Evolutionary conservation across 805 yeast species (phyloP).

Genomic region (Saccharomycopsis fodiens): DNA sequence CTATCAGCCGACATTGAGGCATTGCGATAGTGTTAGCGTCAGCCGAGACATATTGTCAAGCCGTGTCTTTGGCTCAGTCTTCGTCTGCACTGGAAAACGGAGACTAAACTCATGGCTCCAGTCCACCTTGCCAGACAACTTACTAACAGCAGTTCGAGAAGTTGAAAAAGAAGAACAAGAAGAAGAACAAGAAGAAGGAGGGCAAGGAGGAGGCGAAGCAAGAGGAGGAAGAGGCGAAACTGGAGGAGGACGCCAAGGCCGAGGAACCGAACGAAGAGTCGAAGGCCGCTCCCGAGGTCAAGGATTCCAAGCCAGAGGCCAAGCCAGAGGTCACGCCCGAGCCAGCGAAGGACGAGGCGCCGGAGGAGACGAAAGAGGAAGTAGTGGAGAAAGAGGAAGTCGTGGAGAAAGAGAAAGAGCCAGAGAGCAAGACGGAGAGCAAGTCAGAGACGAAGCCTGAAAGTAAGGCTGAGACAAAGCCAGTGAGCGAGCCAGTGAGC

Average conservation of each 20-base stretch:
- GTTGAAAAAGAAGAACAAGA: conserved; percentile 52
- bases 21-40: no score
- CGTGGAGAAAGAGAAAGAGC: conserved; percentile 28
- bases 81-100: no score
- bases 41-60: no score
- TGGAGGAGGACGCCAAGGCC: conserved; percentile 7
- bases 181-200: conserved; percentile 35
- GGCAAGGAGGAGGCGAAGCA: conserved; percentile 21
- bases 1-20: no score
- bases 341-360: no score
- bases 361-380: conserved; percentile 33
- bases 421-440: conserved; percentile 21
- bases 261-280: conserved; percentile 13
- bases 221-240: conserved; percentile 13
- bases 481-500: no score
- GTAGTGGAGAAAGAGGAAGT: conserved; percentile 33
- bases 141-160: conserved; percentile 43
- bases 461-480: conserved; percentile 27
- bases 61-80: no score
- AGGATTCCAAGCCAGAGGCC: no score
- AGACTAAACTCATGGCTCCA: no score
- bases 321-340: no score
- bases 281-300: conserved; percentile 6
- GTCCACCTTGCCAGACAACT: no score
- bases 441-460: conserved; percentile 10